A percentile compares a stretch with the other conserved stretches of the same genome.
Conservation (phyloP, 257 asterid species). For the Solanum corneliomulleri region DNA sequence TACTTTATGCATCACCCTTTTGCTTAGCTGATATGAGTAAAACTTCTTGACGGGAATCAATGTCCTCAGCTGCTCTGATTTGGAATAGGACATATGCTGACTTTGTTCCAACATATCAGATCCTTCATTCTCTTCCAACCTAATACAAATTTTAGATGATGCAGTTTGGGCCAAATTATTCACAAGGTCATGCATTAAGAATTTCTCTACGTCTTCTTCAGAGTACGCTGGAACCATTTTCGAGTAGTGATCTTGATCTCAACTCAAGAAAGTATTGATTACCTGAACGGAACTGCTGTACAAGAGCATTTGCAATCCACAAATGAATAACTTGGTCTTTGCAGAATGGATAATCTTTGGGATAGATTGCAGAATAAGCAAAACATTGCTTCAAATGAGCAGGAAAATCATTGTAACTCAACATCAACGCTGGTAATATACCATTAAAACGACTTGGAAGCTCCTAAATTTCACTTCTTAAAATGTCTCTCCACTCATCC, state of each 20-base stretch:
- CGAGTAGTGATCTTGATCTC: not conserved
- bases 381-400: too few species aligned
- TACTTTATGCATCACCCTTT: not conserved
- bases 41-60: not conserved
- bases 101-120: not conserved
- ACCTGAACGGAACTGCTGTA: not conserved
- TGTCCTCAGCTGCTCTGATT: not conserved
- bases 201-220: not conserved
- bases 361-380: too few species aligned
- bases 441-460: too few species aligned
- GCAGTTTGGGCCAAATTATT: not conserved
- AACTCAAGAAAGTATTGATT: not conserved
- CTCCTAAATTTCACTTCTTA: too few species aligned
- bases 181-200: conserved; percentile 2
- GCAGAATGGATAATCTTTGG: conserved; percentile 6
- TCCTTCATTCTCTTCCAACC: not conserved
- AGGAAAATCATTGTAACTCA: too few species aligned
- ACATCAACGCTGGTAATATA: too few species aligned
- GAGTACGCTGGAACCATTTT: not conserved
- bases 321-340: not conserved
- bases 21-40: not conserved
- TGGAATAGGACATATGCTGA: not conserved
- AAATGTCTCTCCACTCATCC: too few species aligned
- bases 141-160: not conserved
- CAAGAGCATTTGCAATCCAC: conserved; percentile 10